These are phyloP conservation scores for Beauveria medogensis DNA, from an alignment of 2,329 filamentous ascomycete species.

Conservation along the genomic window DNA sequence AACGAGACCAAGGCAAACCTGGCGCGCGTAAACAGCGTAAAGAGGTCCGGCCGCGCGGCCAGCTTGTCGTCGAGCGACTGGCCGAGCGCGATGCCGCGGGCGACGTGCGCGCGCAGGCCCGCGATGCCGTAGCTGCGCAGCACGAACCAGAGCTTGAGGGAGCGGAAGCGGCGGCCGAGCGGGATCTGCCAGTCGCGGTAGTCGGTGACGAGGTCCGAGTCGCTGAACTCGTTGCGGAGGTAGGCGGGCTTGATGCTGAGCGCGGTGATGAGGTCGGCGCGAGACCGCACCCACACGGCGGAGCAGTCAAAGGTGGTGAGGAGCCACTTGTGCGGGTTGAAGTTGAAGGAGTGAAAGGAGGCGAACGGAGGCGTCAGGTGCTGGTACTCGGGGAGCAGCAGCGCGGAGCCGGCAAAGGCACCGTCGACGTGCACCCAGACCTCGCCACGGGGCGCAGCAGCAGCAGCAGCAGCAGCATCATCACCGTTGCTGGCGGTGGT, in stretches of 20 bases:
- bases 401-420: slow-evolving; percentile 80
- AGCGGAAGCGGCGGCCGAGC: slow-evolving; percentile 78
- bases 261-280: slow-evolving; percentile 62
- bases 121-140: slow-evolving; percentile 71
- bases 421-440: slow-evolving; percentile 94
- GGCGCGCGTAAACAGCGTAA: slow-evolving; percentile 66
- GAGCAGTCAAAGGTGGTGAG: slow-evolving; percentile 87
- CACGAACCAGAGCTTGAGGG: slow-evolving; percentile 93
- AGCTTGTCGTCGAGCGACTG: slow-evolving; percentile 60
- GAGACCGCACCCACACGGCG: slow-evolving; percentile 69
- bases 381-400: slow-evolving; percentile 75
- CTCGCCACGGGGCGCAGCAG: slow-evolving; percentile 29
- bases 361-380: slow-evolving; percentile 54
- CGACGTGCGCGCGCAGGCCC: slow-evolving; percentile 67
- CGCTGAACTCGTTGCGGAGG: slow-evolving; percentile 71
- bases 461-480: not conserved
- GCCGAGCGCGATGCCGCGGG: slow-evolving; percentile 60
- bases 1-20: slow-evolving; percentile 75
- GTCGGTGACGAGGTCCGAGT: slow-evolving; percentile 79
- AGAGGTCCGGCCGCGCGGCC: slow-evolving; percentile 55
- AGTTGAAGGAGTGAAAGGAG: slow-evolving; percentile 78
- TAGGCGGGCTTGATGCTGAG: slow-evolving; percentile 75
- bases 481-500: not conserved
- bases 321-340: slow-evolving; percentile 98
- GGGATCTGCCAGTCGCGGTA: slow-evolving; percentile 98